These are phyloP conservation scores for Dipteronia dyeriana DNA, from an alignment of 345 rosid genomes.

Conservation along the genomic window DNA sequence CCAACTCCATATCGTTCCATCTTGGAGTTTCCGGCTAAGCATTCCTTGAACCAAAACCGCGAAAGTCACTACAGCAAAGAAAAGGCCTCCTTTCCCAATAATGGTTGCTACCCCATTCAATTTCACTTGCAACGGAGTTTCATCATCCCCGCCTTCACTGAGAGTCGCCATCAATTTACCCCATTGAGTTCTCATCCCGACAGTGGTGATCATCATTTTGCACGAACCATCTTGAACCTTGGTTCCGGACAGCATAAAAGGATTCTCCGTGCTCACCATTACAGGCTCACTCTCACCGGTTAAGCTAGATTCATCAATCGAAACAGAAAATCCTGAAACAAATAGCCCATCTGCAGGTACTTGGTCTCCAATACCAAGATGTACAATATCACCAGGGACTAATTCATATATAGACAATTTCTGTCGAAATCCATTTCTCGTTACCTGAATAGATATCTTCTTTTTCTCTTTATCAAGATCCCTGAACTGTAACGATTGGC, in stretches of 20 bases:
- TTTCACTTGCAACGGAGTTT: conserved; percentile 94
- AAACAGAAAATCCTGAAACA: conserved; percentile 80
- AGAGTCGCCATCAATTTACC: conserved; percentile 95
- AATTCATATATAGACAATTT: conserved; percentile 81
- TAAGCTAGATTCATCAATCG: conserved; percentile 83
- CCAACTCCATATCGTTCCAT: conserved; percentile 62
- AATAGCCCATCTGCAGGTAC: conserved; percentile 96
- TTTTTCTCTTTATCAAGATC: conserved; percentile 93
- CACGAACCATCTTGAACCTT: conserved; percentile 92
- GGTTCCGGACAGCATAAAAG: conserved; percentile 89
- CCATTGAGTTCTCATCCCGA: conserved; percentile 99
- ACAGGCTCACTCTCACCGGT: conserved; percentile 95
- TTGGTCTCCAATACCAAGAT: conserved; percentile 88
- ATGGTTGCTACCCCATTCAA: conserved; percentile 92
- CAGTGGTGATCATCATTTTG: conserved; percentile 85
- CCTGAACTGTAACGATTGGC: conserved; percentile 81
- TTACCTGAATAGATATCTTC: conserved; percentile 82
- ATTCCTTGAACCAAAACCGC: conserved; percentile 84
- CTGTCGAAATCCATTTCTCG: conserved; percentile 82
- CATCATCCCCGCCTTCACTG: conserved; percentile 94
- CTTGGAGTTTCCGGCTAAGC: conserved; percentile 51
- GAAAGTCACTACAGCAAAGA: conserved; percentile 80
- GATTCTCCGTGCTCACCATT: conserved; percentile 59
- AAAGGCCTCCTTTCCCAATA: conserved; percentile 82
- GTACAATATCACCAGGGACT: conserved; percentile 88